A percentile compares a stretch with the other conserved stretches of the same genome.
Conservation (phyloP, 1,284 basidiomycete genomes). For the Heterobasidion occidentale region DNA sequence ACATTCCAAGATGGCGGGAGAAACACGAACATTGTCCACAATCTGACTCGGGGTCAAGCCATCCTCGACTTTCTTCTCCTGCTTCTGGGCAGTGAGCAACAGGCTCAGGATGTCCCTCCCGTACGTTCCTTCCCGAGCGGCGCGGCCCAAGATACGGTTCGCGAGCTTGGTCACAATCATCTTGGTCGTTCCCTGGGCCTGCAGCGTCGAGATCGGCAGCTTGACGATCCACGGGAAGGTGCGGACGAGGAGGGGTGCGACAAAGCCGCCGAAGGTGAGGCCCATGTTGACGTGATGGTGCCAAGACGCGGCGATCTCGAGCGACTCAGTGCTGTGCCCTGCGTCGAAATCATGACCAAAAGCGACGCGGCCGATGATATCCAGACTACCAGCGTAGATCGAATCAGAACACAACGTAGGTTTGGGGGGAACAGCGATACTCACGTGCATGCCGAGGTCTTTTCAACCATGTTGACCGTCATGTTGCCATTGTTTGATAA, state of each 20-base stretch:
- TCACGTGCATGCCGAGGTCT: conserved; percentile 11
- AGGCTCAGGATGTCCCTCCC: background rate
- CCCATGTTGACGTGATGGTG: conserved; percentile 10
- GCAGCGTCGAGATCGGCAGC: conserved; percentile 15
- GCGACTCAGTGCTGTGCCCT: conserved; percentile 16
- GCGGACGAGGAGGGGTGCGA: conserved; percentile 5
- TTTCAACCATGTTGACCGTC: conserved; percentile 11
- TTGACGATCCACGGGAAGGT: conserved; percentile 3
- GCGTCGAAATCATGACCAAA: conserved; percentile 18
- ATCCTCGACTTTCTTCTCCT: conserved; percentile 7
- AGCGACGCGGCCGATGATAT: conserved; percentile 17
- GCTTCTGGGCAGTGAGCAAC: conserved; percentile 1
- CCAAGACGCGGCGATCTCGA: conserved; percentile 12
- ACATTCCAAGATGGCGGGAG: background rate
- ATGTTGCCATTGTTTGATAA: background rate
- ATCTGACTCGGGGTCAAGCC: conserved; percentile 15
- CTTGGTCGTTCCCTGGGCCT: conserved; percentile 18
- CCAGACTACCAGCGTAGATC: background rate
- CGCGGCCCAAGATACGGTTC: background rate
- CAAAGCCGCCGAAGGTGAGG: conserved; percentile 6
- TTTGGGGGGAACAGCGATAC: conserved; percentile 5
- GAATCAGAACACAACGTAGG: too few relatives aligned
- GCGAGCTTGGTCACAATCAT: conserved; percentile 10
- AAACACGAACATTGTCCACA: background rate
- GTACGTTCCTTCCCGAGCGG: background rate